Evolutionary conservation across 805 yeast species (phyloP), one percentile per base, ranked within the genome.

Genomic region (Pichia manshurica): DNA sequence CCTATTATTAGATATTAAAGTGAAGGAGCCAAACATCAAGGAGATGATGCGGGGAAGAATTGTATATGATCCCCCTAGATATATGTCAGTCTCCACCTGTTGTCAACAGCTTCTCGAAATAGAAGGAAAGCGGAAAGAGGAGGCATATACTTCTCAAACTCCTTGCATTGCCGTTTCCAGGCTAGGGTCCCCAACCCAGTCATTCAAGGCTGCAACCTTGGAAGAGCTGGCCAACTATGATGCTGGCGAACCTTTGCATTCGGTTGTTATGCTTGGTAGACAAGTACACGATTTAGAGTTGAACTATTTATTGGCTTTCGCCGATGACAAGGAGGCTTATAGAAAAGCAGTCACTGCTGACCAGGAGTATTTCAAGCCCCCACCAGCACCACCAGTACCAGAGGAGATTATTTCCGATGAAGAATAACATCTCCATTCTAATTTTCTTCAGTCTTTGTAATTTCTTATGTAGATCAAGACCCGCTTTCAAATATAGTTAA

Each of bases 11-110:
- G 99, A 91, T 63, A 91, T 91, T 65, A 91, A 91, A 65, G 99
- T 91, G 39, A 93, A 93, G 66, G 99, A 91, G 65, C 99, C 93
- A 67, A 87, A 95, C 62, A 77, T 89, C 52, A 96, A 90, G 61
- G 91, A 90, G 63, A 79, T 91, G 81, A 95, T 96, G 41, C 78
- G 96, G 51, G 98, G 98, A 2, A 78, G 93, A 65, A 70, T 84
- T 42, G 87, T 91, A 33, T 91, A 87, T 63, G 99, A 91, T 66
- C 98, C 98, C 32, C 99, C 99, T 43, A 77, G 99, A 63, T 91
- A 89, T 69, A 91, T 91, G 99, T 78, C 81, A 52, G 89, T 93
- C 54, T 78, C 83, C 45, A 87, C 95, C 42, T 96, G 96, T 51
- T 90, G 96, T 35, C 74, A 77, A 49, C 98, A 91, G 66, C 70